Evolutionary conservation across 1,284 basidiomycete species (phyloP).

Genomic region (Inonotus obliquus): DNA sequence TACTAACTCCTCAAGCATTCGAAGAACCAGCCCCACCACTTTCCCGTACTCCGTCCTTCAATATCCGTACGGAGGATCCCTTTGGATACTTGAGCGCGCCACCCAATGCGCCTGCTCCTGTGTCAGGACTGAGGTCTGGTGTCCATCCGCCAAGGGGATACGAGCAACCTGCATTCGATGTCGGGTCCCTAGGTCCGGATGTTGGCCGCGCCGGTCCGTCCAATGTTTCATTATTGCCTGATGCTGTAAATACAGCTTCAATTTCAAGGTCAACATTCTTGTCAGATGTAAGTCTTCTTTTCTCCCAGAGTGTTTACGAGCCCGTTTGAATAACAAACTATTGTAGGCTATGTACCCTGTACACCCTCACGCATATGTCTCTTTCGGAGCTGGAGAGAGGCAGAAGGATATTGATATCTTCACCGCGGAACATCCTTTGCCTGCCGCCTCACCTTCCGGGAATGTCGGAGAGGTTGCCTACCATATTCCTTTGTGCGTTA

Average conservation of each 20-base stretch:
- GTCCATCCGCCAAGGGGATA: background rate
- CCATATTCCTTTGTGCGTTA: conserved; percentile 76
- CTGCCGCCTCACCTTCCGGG: conserved; percentile 47
- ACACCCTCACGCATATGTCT: conserved; percentile 67
- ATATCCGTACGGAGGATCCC: conserved; percentile 15
- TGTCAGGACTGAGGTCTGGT: background rate
- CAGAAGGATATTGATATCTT: conserved; percentile 81
- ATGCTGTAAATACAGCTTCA: background rate
- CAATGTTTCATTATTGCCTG: background rate
- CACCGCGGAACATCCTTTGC: conserved; percentile 66
- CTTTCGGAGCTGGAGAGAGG: conserved; percentile 77
- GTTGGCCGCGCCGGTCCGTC: background rate
- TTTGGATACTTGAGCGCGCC: conserved; percentile 15
- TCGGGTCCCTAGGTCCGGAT: background rate
- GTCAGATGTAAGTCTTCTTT: conserved; percentile 12
- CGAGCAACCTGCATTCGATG: conserved; percentile 3
- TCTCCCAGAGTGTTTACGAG: conserved; percentile 3
- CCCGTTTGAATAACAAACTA: conserved; percentile 25
- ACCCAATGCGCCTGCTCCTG: background rate
- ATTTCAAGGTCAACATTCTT: conserved; percentile 22
- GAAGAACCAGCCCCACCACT: background rate
- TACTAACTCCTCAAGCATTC: background rate
- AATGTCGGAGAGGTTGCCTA: conserved; percentile 62
- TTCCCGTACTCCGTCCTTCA: conserved; percentile 1
- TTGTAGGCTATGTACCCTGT: conserved; percentile 42